Base-by-base conservation (phyloP, 192 early-diverging fungal genomes). In the Coemansia sp. region DNA sequence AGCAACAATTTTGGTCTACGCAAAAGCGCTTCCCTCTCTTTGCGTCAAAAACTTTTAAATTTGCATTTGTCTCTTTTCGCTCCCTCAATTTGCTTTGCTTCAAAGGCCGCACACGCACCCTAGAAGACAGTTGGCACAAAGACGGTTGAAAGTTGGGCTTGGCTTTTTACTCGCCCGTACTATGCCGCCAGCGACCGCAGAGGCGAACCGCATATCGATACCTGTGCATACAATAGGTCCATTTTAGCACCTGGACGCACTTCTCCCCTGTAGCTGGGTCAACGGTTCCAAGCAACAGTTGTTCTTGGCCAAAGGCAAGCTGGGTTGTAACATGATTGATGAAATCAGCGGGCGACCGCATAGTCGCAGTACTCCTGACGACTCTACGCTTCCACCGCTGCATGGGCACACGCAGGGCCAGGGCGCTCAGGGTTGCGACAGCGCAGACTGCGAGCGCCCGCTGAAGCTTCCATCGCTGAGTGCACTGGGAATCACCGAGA, bases 381-480 rank as follows among this genome's bases (percentile, higher is more conserved):
- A 46, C 23, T 34, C 60, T 19, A 55, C 59, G 42, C 70, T 78
- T 23, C 62, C 75, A 34, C 75, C 75, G 23, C 55, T 78, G 60
- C 75, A 78, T 65, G 59, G 26, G 17, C 75, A 78, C 47, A 58
- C 38, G 15, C 59, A 69, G 59, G 66, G 75, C 19, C 49, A 48
- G 53, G 63, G 14, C 19, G 53, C 62, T 2, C 25, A 60, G 25
- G 70, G 63, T 37, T 78, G 75, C 46, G 66, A 62, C 34, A 66
- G 62, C 60, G 66, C 62, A 6, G 75, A 62, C 19, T 78, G 75
- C 56, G 60, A 52, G 15, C 59, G 53, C 42, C 69, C 75, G 31
- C 62, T 78, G 31, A 64, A 48, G 59, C 66, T 78, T 2, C 75
- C 75, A 37, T 78, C 75, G 21, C 75, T 78, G 14, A 65, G 70